These are phyloP conservation scores for Sporothrix inflata DNA, from an alignment of 2,329 filamentous ascomycete genomes.

Conservation along the genomic window DNA sequence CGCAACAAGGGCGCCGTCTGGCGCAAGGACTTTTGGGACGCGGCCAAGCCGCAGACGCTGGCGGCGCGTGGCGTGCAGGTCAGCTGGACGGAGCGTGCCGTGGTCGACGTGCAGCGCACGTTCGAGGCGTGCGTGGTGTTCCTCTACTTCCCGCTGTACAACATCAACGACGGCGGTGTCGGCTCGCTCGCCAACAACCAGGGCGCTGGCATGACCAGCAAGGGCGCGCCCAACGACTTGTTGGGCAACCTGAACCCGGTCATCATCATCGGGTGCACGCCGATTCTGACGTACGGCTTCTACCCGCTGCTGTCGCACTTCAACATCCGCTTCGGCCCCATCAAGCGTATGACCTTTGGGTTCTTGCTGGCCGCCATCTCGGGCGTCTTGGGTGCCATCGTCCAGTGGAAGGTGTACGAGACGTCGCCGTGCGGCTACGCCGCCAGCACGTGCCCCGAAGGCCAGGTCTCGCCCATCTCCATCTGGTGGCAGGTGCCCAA, in stretches of 20 bases:
- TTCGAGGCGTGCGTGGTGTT: slow-evolving; percentile 48
- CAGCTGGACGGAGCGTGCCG: neutral
- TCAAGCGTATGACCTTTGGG: slow-evolving; percentile 59
- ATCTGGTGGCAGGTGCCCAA: slow-evolving; percentile 57
- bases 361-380: slow-evolving; percentile 50
- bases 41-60: slow-evolving; percentile 63
- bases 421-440: slow-evolving; percentile 45
- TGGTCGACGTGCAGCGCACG: slow-evolving; percentile 44
- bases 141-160: slow-evolving; percentile 47
- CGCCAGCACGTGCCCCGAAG: slow-evolving; percentile 44
- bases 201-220: slow-evolving; percentile 47
- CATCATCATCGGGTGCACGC: slow-evolving; percentile 60
- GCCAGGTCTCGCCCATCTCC: slow-evolving; percentile 47
- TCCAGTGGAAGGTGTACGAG: slow-evolving; percentile 63
- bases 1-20: slow-evolving; percentile 57
- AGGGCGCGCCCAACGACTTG: slow-evolving; percentile 63
- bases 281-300: slow-evolving; percentile 54
- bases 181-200: slow-evolving; percentile 44
- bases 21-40: slow-evolving; percentile 65
- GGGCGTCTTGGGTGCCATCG: slow-evolving; percentile 56
- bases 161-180: slow-evolving; percentile 48
- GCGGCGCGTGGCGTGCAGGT: slow-evolving; percentile 54
- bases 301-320: slow-evolving; percentile 59
- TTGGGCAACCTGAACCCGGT: slow-evolving; percentile 63
- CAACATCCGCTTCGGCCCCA: slow-evolving; percentile 59